A percentile compares a stretch with the other conserved stretches of the same genome.
These are phyloP conservation scores for Aquilaria malaccensis DNA, from an alignment of 345 rosid genomes.

Conservation along the genomic window DNA sequence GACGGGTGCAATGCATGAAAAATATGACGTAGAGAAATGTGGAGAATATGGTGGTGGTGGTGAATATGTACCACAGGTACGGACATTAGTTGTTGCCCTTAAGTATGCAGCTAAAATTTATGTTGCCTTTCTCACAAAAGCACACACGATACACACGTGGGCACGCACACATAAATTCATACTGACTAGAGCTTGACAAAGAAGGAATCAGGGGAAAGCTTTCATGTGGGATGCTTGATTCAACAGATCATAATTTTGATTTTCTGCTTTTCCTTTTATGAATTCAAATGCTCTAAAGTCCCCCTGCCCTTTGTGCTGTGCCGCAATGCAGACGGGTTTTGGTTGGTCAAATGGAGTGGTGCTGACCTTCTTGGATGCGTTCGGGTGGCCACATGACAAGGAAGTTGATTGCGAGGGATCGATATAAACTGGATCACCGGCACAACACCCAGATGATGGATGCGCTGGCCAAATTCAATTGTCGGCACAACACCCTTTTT, in stretches of 20 bases:
- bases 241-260: too few relatives aligned
- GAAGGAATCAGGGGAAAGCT: too few relatives aligned
- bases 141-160: too few relatives aligned
- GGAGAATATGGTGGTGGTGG: slow-evolving; percentile 49
- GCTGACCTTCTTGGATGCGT: slow-evolving; percentile 78
- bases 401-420: slow-evolving; percentile 27
- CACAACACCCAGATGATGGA: neutral
- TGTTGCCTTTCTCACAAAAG: too few relatives aligned
- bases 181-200: too few relatives aligned
- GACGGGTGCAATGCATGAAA: slow-evolving; percentile 54
- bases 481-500: too few relatives aligned
- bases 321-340: slow-evolving; percentile 68
- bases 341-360: slow-evolving; percentile 97
- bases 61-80: slow-evolving; percentile 31
- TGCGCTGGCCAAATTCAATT: neutral
- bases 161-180: too few relatives aligned
- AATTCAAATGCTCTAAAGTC: too few relatives aligned
- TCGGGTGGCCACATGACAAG: slow-evolving; percentile 75
- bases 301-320: neutral
- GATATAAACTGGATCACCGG: neutral
- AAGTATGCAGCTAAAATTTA: too few relatives aligned
- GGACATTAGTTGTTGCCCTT: too few relatives aligned
- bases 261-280: too few relatives aligned
- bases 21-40: slow-evolving; percentile 32
- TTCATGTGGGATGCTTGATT: too few relatives aligned